phyloP scores from a whole-genome alignment of 305 asterid species.

The Ajuga reptans region DNA sequence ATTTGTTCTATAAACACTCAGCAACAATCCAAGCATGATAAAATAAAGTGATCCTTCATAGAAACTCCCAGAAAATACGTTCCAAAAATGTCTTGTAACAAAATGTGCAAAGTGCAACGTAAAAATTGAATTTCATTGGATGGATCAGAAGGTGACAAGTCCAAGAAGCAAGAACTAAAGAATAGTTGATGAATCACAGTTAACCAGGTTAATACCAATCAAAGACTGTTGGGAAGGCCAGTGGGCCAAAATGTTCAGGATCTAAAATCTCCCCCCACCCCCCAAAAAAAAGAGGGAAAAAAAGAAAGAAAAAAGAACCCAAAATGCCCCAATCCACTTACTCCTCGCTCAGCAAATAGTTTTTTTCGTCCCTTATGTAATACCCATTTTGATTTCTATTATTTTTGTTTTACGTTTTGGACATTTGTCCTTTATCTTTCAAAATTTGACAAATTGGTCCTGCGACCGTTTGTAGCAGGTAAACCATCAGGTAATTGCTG shows the following conservation, averaged over 20 bases:
- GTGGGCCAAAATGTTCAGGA: background rate
- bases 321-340: too few relatives aligned
- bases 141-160: background rate
- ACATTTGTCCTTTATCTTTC: too few relatives aligned
- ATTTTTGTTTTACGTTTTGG: too few relatives aligned
- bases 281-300: background rate
- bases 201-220: background rate
- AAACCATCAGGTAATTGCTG: too few relatives aligned
- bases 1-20: background rate
- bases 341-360: background rate
- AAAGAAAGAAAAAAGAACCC: too few relatives aligned
- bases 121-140: background rate
- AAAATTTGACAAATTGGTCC: too few relatives aligned
- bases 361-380: too few relatives aligned
- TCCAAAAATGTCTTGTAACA: background rate
- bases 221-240: background rate
- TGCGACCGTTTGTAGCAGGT: too few relatives aligned
- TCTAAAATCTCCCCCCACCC: background rate
- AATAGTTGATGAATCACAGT: background rate
- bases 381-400: too few relatives aligned
- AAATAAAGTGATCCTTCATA: too few relatives aligned
- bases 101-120: background rate
- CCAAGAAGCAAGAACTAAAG: background rate
- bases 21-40: background rate
- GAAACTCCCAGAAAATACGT: background rate